Evolutionary conservation across 2,329 filamentous ascomycete species (phyloP).

Genomic region (Penicillium sp.): DNA sequence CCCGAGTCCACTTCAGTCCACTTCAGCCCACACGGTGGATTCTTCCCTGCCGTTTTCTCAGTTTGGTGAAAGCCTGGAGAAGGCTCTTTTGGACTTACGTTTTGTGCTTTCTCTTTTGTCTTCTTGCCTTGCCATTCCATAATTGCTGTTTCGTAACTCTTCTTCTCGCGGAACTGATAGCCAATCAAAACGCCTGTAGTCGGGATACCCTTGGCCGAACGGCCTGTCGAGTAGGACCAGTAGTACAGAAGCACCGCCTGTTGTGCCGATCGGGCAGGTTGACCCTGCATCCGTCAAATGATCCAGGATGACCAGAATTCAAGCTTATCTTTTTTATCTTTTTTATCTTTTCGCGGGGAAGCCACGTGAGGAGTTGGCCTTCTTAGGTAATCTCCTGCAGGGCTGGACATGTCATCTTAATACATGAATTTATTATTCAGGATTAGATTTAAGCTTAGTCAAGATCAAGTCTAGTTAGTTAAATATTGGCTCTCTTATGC

Average conservation of each 20-base stretch:
- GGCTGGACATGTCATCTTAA: neutral
- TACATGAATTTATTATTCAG: neutral
- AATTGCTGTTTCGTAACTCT: constrained; percentile 30
- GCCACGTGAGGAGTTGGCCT: constrained; percentile 15
- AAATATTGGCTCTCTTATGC: no score
- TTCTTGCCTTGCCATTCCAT: constrained; percentile 17
- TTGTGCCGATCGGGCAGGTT: constrained; percentile 22
- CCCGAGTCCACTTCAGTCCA: constrained; percentile 16
- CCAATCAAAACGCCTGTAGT: constrained; percentile 23
- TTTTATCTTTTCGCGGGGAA: constrained; percentile 21
- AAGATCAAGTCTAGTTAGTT: neutral
- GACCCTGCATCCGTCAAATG: constrained; percentile 14
- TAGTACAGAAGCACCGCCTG: neutral
- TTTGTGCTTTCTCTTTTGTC: constrained; percentile 1
- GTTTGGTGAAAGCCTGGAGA: constrained; percentile 29
- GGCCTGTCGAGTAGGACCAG: no score
- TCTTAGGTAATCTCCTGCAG: no score
- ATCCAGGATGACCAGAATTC: neutral
- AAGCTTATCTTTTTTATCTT: constrained; percentile 21
- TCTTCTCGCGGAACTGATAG: constrained; percentile 11
- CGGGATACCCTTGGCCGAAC: neutral
- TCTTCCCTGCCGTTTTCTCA: constrained; percentile 18
- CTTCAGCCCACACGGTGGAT: constrained; percentile 13
- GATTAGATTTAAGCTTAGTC: neutral
- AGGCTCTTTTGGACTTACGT: constrained; percentile 7